Conservation (phyloP, 1,284 basidiomycete species). For the Tetrapyrgos nigripes region DNA sequence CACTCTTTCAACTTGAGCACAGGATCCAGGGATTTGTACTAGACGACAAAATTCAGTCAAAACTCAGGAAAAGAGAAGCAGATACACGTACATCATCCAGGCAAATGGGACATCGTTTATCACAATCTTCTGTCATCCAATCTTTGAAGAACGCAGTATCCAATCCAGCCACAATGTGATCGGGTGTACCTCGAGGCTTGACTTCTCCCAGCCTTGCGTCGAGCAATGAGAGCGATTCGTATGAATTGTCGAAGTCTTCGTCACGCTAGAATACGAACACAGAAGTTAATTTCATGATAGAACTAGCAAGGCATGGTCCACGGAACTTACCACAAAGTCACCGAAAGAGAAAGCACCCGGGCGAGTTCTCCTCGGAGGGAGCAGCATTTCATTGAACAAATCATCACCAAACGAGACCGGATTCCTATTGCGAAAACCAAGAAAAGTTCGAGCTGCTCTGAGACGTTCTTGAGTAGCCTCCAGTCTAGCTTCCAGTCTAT, state of each 20-base stretch:
- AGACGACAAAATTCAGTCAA: conserved; percentile 11
- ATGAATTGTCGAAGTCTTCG: conserved; percentile 74
- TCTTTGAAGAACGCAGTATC: conserved; percentile 69
- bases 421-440: conserved; percentile 15
- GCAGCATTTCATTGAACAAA: conserved; percentile 10
- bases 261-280: conserved; percentile 55
- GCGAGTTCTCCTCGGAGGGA: conserved; percentile 23
- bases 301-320: conserved; percentile 1
- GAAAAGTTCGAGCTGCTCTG: not conserved
- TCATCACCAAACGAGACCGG: conserved; percentile 9
- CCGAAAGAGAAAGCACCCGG: conserved; percentile 44
- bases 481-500: conserved; percentile 4
- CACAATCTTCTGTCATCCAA: conserved; percentile 67
- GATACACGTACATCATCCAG: conserved; percentile 70
- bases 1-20: conserved; percentile 72
- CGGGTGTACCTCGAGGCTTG: conserved; percentile 64
- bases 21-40: conserved; percentile 67
- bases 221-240: conserved; percentile 68
- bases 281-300: conserved; percentile 7
- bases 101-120: conserved; percentile 79
- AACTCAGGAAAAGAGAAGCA: not conserved
- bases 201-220: conserved; percentile 67
- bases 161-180: conserved; percentile 60
- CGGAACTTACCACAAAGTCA: conserved; percentile 63
- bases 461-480: conserved; percentile 6